Percentiles rank a stretch among this genome's conserved stretches.
phyloP scores from a whole-genome alignment of 2,329 filamentous ascomycete genomes.

The Penicillium sp. region DNA sequence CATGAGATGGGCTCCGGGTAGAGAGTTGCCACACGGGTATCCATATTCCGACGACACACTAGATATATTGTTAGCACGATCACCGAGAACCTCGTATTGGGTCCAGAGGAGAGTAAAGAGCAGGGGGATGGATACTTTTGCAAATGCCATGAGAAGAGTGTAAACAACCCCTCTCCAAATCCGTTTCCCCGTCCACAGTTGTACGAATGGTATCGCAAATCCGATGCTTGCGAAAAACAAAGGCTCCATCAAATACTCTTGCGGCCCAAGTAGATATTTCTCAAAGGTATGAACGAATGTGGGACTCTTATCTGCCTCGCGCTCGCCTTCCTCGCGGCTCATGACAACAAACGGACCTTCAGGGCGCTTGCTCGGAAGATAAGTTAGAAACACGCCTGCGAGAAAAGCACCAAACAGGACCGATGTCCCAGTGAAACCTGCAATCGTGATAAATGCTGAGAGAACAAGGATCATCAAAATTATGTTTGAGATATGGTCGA shows the following conservation, averaged over 20 bases:
- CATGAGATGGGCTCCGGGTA: neutral
- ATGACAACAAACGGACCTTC: constrained; percentile 39
- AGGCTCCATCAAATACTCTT: constrained; percentile 35
- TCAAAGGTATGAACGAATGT: constrained; percentile 44
- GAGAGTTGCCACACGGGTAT: constrained; percentile 23
- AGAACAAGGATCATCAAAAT: constrained; percentile 38
- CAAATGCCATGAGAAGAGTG: constrained; percentile 31
- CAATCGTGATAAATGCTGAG: constrained; percentile 34
- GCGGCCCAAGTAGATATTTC: constrained; percentile 36
- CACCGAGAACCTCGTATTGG: too few relatives aligned
- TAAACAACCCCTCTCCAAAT: constrained; percentile 34
- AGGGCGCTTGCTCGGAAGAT: constrained; percentile 38
- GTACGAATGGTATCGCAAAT: constrained; percentile 34
- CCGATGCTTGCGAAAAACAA: constrained; percentile 35
- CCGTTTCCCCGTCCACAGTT: constrained; percentile 33
- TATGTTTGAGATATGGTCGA: constrained; percentile 36
- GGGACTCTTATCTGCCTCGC: constrained; percentile 34
- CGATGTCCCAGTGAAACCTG: constrained; percentile 39
- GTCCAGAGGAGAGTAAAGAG: neutral
- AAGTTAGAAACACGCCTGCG: constrained; percentile 38
- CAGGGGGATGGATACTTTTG: constrained; percentile 23
- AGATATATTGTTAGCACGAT: neutral
- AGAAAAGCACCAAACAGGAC: constrained; percentile 42
- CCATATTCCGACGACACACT: constrained; percentile 33
- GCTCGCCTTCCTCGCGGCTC: constrained; percentile 36